phyloP scores from a whole-genome alignment of 345 rosid species.

The Acer campestre region DNA sequence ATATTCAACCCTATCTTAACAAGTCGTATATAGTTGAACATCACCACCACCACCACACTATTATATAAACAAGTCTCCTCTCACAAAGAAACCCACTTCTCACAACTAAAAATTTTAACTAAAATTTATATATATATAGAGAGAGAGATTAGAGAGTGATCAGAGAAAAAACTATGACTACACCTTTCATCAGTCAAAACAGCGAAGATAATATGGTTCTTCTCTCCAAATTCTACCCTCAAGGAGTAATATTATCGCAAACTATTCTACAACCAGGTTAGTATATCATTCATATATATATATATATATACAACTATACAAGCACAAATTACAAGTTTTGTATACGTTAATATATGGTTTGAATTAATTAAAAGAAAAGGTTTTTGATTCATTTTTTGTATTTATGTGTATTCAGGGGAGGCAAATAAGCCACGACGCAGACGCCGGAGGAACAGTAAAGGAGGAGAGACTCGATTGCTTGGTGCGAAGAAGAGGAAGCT shows the following conservation, averaged over 20 bases:
- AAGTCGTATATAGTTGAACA: conserved; percentile 1
- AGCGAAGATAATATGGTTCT: conserved; percentile 52
- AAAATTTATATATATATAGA: conserved; percentile 1
- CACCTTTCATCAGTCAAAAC: conserved; percentile 23
- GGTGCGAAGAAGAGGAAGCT: conserved; percentile 76
- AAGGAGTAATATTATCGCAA: conserved; percentile 32
- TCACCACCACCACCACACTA: conserved; percentile 23
- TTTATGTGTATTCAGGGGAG: conserved; percentile 39
- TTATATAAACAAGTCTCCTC: conserved; percentile 37
- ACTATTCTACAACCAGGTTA: conserved; percentile 63
- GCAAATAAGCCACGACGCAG: conserved; percentile 51
- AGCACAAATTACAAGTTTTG: too few relatives aligned
- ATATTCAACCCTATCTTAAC: not conserved
- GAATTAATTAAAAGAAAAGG: too few relatives aligned
- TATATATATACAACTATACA: not conserved
- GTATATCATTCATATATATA: not conserved
- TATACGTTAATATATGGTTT: too few relatives aligned
- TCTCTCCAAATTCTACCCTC: conserved; percentile 67
- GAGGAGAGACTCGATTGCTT: conserved; percentile 30
- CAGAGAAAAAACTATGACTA: not conserved
- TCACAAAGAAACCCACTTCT: conserved; percentile 37
- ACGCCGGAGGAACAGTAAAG: conserved; percentile 60
- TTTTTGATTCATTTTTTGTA: conserved; percentile 3
- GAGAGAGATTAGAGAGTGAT: not conserved
- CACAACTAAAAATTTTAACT: not conserved